Evolutionary conservation across 305 asterid genomes (phyloP).

Genomic region (Nicotiana rustica): DNA sequence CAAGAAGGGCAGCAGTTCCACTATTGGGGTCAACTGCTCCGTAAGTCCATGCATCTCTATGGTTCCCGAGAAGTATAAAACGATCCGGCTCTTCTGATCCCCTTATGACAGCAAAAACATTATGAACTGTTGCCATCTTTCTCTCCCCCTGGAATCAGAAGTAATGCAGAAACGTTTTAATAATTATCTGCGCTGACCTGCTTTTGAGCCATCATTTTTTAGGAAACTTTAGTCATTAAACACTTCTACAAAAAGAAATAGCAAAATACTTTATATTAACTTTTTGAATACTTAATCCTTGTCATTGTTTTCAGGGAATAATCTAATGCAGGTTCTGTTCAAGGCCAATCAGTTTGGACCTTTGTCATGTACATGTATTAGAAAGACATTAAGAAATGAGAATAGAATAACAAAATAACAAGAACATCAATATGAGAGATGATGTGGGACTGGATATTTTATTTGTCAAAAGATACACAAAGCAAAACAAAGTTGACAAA

Average conservation of each 20-base stretch:
- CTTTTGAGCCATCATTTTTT: slow-evolving; percentile 1
- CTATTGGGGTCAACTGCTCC: slow-evolving; percentile 99
- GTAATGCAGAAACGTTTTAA: slow-evolving; percentile 27
- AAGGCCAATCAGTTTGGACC: neutral
- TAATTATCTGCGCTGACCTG: neutral
- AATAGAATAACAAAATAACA: neutral
- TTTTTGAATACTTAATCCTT: neutral
- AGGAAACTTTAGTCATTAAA: neutral
- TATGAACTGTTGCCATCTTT: slow-evolving; percentile 66
- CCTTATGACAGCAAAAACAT: slow-evolving; percentile 72
- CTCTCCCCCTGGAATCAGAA: slow-evolving; percentile 70
- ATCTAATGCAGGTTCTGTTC: neutral
- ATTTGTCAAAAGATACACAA: neutral
- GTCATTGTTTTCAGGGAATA: neutral
- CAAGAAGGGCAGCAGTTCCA: slow-evolving; percentile 92
- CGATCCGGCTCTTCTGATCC: slow-evolving; percentile 92
- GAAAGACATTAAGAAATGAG: neutral
- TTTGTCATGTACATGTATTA: neutral
- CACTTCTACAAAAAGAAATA: neutral
- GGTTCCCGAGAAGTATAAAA: slow-evolving; percentile 81
- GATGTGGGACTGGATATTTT: neutral
- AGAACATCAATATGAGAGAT: neutral
- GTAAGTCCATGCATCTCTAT: slow-evolving; percentile 99
- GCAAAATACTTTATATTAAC: neutral
- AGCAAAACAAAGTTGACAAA: neutral